Base-by-base conservation (phyloP, 805 yeast genomes). In the Monosporozyma unispora region DNA sequence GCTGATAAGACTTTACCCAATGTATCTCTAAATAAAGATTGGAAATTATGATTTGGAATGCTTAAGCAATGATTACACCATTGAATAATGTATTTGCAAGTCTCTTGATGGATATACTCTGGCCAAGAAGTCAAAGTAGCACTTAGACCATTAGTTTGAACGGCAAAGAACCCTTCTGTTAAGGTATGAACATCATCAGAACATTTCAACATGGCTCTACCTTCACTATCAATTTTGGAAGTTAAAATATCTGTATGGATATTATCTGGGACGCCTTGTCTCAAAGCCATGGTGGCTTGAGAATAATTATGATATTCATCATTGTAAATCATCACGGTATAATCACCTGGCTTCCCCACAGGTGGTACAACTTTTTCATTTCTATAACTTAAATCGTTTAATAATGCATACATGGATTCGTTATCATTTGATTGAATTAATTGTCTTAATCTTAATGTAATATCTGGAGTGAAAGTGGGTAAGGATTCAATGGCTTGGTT, bases 261-360 rank as follows among this genome's bases (percentile, higher is more conserved):
- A 47, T 63, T 63, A 51, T 66, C 70, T 3, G 70, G 70, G 3
- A 59, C 63, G 28, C 70, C 70, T 52, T 66, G 70, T 48, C 68
- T 61, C 23, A 81, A 71, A 3, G 80, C 78, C 11, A 65, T 62
- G 16, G 69, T 70, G 1, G 86, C 86, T 50, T 78, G 77, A 2
- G 73, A 69, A 54, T 74, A 77, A 56, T 79, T 77, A 58, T 86
- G 93, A 54, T 71, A 73, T 57, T 86, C 93, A 59, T 86, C 95
- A 62, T 86, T 86, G 84, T 90, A 86, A n/a, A 84, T 69, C 21
- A 82, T 60, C 29, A 84, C 69, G 40, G 70, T 66, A 68, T 76
- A 81, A 12, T 69, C 65, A 19, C 65, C 57, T 33, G 54, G 44
- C n/a, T 51, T 50, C 11, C 50, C 54, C 10, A 31, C 21, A 10